Evolutionary conservation across 1,284 basidiomycete genomes (phyloP), one percentile per base, ranked within the genome.

Genomic region (Xerocomus amazonicus): DNA sequence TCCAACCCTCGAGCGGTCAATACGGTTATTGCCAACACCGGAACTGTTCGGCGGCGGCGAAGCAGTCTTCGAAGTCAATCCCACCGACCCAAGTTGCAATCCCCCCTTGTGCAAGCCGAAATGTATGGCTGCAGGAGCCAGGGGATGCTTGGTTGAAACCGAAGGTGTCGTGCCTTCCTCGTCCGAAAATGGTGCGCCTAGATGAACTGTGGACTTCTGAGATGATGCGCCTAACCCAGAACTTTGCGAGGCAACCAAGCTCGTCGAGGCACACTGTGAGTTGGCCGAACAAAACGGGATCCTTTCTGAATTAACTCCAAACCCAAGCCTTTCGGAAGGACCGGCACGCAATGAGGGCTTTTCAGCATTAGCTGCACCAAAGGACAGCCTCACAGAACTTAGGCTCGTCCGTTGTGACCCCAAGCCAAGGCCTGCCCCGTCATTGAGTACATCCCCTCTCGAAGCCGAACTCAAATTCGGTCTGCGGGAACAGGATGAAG

Each of bases 341-440:
- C 36, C 16, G 37, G 39, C 27, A 38, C 47, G 43, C 23, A 61
- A 55, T 1, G 42, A 49, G 37, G 55, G 48, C 36, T 49, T 61
- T 32, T 65, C 61, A 16, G 51, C 32, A 44, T 33, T 41, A n/a
- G 50, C 41, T n/a, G 48, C 47, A 35, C 60, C 52, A 36, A 67
- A 62, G 8, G 63, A 60, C 16, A 37, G 46, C 28, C 59, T 46
- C 13, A 47, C 43, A 49, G 62, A 51, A 34, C 56, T 47, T 8
- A 65, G 58, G 35, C 50, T 62, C 14, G 58, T 34, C 16, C 58
- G 50, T 33, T 62, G 64, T 9, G 60, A 61, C 17, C 46, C 51
- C 9, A 59, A 49, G 28, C 52, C 51, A 35, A 61, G 39, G 17
- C 19, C n/a, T 6, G 42, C 16, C 23, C 43, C 61, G 6, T 69